Evolutionary conservation across 306 rosid genomes (phyloP).

Genomic region (Dalbergia cochinchinensis): DNA sequence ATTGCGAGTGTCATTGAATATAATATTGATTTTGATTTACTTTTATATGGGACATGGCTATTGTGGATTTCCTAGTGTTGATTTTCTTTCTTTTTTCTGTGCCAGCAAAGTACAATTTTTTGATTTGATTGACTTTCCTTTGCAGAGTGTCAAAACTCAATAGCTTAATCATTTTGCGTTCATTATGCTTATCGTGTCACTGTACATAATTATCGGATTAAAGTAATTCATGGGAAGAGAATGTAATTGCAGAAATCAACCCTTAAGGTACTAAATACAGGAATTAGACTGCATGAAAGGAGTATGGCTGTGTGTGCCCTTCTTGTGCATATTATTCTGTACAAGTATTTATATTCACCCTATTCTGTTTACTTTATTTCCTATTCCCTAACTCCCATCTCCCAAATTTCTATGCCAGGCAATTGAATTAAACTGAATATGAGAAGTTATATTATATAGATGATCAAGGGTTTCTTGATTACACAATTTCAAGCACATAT

Average conservation of each 20-base stretch:
- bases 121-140: conserved; percentile 10
- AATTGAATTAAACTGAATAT: too few species aligned
- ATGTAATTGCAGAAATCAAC: conserved; percentile 22
- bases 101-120: not conserved
- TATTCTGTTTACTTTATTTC: too few species aligned
- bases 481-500: too few species aligned
- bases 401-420: too few species aligned
- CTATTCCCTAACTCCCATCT: too few species aligned
- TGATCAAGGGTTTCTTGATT: too few species aligned
- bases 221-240: conserved; percentile 5
- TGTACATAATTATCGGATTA: not conserved
- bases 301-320: not conserved
- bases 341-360: too few species aligned
- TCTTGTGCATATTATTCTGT: not conserved
- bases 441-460: too few species aligned
- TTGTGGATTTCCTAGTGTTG: conserved; percentile 4
- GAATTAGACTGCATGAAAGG: not conserved
- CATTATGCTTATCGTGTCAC: not conserved
- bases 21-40: not conserved
- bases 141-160: not conserved
- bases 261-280: not conserved
- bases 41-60: not conserved
- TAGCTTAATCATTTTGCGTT: not conserved
- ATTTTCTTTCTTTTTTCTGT: not conserved
- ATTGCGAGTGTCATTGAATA: not conserved